Evolutionary conservation across 2,329 filamentous ascomycete species (phyloP), one percentile per base, ranked within the genome.

Genomic region (Hirsutella rhossiliensis): DNA sequence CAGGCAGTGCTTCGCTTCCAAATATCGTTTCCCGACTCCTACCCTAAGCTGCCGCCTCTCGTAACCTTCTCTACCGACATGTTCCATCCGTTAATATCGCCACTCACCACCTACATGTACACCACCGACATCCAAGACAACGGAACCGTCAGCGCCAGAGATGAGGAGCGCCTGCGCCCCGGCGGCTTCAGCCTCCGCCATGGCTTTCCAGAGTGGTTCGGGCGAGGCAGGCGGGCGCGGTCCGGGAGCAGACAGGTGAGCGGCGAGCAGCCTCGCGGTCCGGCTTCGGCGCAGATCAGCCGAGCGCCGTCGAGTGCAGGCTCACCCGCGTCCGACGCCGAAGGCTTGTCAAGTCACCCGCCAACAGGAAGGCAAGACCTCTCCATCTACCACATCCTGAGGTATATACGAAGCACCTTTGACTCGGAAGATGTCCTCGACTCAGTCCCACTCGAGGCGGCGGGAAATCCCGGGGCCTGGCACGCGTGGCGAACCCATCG

Each of bases 21-120:
- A 53, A 84, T 97, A 51, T 82, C 82, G 20, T 97, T 97, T 56
- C 86, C 89, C 31, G 72, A 83, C 48, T 73, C 75, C 34, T 96
- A 94, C 60, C 90, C 90, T 12, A 67, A 73, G 42, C 67, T 86
- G 18, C 86, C 90, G 42, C 92, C 92, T 11, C 71, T 89, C 17
- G 78, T 98, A 51, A 90, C 83, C 44, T 95, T 98, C 63, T 77
- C 80, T 39, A 94, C 87, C 53, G 90, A 97, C 60, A 83, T 97
- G 52, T 98, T 97, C 62, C 90, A 98, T 61, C 90, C 90, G 17
- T 73, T 98, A 37, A 82, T 97, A 52, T 88, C 89, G 8, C 89
- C 92, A 32, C 73, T 94, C 48, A 95, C 88, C n/a, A 95, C 87
- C 4, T 94, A 95, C 64, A 92, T 87, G 58, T 94, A 94, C 67